Evolutionary conservation across 2,329 filamentous ascomycete species (phyloP), one percentile per base, ranked within the genome.

Genomic region (Tolypocladium paradoxum): DNA sequence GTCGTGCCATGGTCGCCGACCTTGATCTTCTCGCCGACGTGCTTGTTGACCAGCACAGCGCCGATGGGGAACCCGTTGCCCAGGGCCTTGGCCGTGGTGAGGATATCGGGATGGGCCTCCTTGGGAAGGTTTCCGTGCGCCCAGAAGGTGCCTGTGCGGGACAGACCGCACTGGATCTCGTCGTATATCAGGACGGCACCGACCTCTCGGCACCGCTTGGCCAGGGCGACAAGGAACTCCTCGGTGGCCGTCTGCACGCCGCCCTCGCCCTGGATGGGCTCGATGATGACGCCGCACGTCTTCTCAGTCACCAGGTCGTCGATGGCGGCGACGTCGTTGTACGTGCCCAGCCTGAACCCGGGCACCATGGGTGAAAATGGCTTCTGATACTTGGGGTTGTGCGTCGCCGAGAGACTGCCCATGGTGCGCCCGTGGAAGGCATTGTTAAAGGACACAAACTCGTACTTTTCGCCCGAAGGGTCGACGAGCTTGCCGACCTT

Each of bases 401-500:
- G 93, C 6, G 93, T 99, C 12, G 93, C 93, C n/a, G 89, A 95
- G 46, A 99, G 74, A 54, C 86, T 84, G 50, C 93, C 93, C 89
- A 97, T 95, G 18, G 93, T 97, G 55, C 93, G 86, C 62, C 93
- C 93, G 70, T 99, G 93, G 78, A 99, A 99, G 38, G 89, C 91
- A 62, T 87, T 85, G 62, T 88, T 75, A 76, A 97, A 99, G 18
- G 90, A 95, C 50, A 97, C 88, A 48, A 99, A 73, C 64, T 96
- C 90, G 61, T 82, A 70, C 74, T 97, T 96, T 22, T 70, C 71
- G 48, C 87, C 85, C 0, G 82, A 82, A 1, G 87, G 82, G 58
- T 90, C 85, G 31, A 84, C 63, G 11, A 82, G 74, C 69, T 92
- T 92, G 62, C 90, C 91, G 24, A 87, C 85, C 72, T 99, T 99